Percentiles rank a stretch among this genome's conserved stretches.
Conservation (phyloP, 768 basidiomycete species). For the Mrakia blollopis region DNA sequence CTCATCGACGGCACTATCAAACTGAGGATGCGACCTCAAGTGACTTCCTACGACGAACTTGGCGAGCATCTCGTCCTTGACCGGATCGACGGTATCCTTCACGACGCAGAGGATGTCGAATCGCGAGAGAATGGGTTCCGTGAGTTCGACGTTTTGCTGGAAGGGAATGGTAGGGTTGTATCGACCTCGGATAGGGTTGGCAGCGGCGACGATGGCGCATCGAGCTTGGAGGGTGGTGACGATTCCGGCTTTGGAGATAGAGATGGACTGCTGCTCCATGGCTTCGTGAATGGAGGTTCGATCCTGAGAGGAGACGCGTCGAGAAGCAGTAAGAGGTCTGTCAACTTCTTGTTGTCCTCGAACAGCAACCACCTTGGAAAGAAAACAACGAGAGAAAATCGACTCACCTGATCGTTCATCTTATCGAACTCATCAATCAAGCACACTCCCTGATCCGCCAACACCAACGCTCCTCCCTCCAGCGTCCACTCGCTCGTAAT, state of each 20-base stretch:
- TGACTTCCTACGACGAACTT: conserved; percentile 98
- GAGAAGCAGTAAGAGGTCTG: not conserved
- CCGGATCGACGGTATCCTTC: conserved; percentile 94
- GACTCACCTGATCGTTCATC: conserved; percentile 72
- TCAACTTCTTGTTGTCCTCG: not conserved
- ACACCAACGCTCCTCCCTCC: conserved; percentile 95
- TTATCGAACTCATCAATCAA: conserved; percentile 99
- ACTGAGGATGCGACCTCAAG: conserved; percentile 87
- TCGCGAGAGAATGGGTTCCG: conserved; percentile 94
- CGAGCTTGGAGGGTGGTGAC: conserved; percentile 96
- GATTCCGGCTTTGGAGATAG: conserved; percentile 97
- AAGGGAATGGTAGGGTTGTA: conserved; percentile 99
- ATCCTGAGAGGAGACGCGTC: conserved; percentile 10
- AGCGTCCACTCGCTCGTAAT: conserved; percentile 97
- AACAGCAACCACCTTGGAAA: too few species aligned
- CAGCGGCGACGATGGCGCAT: conserved; percentile 95
- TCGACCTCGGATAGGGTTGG: conserved; percentile 92
- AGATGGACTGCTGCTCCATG: conserved; percentile 99
- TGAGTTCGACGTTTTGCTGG: conserved; percentile 96
- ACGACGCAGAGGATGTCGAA: conserved; percentile 98
- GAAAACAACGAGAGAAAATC: not conserved
- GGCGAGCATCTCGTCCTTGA: conserved; percentile 91
- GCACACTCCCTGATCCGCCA: conserved; percentile 96
- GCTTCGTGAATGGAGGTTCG: conserved; percentile 95
- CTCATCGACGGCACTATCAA: conserved; percentile 79